A percentile compares a stretch with the other conserved stretches of the same genome.
phyloP scores from a whole-genome alignment of 192 early-diverging fungal species.

The Podila minutissima region DNA sequence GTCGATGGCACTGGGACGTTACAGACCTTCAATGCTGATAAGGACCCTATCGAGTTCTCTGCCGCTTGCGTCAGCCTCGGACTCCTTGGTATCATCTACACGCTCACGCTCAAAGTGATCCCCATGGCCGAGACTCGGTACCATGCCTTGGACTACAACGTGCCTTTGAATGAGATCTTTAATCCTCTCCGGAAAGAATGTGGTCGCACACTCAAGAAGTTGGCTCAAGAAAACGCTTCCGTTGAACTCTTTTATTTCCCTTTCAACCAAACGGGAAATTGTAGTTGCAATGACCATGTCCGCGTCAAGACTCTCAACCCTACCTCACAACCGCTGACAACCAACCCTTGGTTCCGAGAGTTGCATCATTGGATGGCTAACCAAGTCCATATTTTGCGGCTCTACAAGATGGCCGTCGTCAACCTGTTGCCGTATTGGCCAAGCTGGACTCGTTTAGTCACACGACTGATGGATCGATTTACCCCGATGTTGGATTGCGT shows the following conservation, averaged over 20 bases:
- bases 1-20: conserved; percentile 6
- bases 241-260: conserved; percentile 10
- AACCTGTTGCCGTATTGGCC: conserved; percentile 10
- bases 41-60: conserved; percentile 6
- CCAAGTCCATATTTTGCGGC: background rate
- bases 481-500: conserved; percentile 8
- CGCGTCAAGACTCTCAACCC: conserved; percentile 13
- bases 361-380: conserved; percentile 3
- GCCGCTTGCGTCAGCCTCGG: conserved; percentile 15
- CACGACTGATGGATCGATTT: conserved; percentile 6
- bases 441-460: conserved; percentile 3
- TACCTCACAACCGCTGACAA: conserved; percentile 1
- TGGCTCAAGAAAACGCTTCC: conserved; percentile 5
- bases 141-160: conserved; percentile 2
- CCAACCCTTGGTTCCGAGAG: conserved; percentile 4
- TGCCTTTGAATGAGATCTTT: conserved; percentile 9
- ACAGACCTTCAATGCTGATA: background rate
- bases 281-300: conserved; percentile 5
- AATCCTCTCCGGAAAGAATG: conserved; percentile 14
- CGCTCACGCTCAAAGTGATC: conserved; percentile 14
- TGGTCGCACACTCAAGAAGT: conserved; percentile 1
- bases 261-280: conserved; percentile 10
- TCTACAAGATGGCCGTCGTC: background rate
- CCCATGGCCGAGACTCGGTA: conserved; percentile 2
- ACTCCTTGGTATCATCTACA: conserved; percentile 41